These are phyloP conservation scores for Clonostachys rhizophaga DNA, from an alignment of 2,329 filamentous ascomycete genomes.

Conservation along the genomic window DNA sequence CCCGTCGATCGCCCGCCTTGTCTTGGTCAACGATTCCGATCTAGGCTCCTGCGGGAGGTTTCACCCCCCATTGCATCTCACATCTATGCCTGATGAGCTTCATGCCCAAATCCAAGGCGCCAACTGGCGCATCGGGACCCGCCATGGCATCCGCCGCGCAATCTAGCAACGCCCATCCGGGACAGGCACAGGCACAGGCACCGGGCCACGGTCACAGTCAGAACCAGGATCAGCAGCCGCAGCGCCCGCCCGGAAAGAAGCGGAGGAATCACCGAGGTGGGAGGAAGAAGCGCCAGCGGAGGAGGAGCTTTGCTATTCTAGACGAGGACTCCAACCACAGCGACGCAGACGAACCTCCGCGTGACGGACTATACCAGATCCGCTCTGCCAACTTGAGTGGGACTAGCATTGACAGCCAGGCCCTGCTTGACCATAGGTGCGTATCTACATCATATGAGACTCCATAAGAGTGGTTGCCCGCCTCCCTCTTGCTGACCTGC, in stretches of 20 bases:
- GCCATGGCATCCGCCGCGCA: background rate
- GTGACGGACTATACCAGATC: slow-evolving; percentile 43
- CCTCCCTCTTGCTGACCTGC: background rate
- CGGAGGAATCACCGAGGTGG: slow-evolving; percentile 68
- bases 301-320: slow-evolving; percentile 73
- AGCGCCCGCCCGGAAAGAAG: slow-evolving; percentile 42
- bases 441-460: slow-evolving; percentile 6
- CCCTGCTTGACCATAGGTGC: slow-evolving; percentile 80
- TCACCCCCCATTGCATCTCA: no score
- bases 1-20: no score
- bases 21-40: no score
- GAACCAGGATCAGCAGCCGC: background rate
- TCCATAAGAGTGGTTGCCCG: slow-evolving; percentile 1
- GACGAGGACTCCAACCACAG: slow-evolving; percentile 44
- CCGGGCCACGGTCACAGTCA: background rate
- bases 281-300: slow-evolving; percentile 71
- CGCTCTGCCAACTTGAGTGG: slow-evolving; percentile 62
- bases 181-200: background rate
- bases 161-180: background rate
- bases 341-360: slow-evolving; percentile 15
- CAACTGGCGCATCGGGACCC: no score
- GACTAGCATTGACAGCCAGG: slow-evolving; percentile 86
- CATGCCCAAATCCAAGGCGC: no score
- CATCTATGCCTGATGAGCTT: no score
- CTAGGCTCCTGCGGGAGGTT: no score